A percentile compares a stretch with the other conserved stretches of the same genome.
These are phyloP conservation scores for Chiua virens DNA, from an alignment of 768 basidiomycete species.

Conservation along the genomic window DNA sequence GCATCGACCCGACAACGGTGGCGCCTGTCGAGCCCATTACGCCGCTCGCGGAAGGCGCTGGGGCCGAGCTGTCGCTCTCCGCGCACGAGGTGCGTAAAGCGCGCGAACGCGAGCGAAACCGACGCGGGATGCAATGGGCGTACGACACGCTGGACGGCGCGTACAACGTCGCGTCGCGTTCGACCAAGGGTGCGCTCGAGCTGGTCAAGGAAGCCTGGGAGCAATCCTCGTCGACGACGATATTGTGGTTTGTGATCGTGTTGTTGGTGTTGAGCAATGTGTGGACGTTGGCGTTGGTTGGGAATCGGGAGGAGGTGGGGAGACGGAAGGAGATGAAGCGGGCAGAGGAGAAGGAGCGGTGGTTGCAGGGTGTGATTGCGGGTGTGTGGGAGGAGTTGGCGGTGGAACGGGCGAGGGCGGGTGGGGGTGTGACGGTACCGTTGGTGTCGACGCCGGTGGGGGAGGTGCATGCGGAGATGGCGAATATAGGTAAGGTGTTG, in stretches of 20 bases:
- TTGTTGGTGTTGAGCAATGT: constrained; percentile 75
- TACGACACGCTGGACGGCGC: constrained; percentile 85
- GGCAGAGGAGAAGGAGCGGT: constrained; percentile 69
- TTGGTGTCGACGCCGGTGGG: constrained; percentile 19
- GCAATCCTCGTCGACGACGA: constrained; percentile 67
- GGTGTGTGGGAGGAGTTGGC: constrained; percentile 73
- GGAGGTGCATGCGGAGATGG: constrained; percentile 49
- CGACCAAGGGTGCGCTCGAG: constrained; percentile 71
- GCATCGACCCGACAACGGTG: constrained; percentile 60
- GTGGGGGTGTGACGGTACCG: constrained; percentile 14
- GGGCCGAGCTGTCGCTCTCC: constrained; percentile 9
- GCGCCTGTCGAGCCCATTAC: constrained; percentile 44
- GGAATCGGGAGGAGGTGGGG: constrained; percentile 45
- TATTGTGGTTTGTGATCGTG: constrained; percentile 72
- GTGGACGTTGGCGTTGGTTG: constrained; percentile 58
- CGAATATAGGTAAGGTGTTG: constrained; percentile 47
- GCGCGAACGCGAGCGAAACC: constrained; percentile 67
- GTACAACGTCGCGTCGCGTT: constrained; percentile 65
- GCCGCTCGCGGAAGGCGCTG: constrained; percentile 15
- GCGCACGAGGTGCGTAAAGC: constrained; percentile 37
- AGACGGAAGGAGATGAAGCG: constrained; percentile 48
- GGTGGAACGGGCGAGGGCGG: constrained; percentile 37
- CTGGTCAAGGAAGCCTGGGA: constrained; percentile 81
- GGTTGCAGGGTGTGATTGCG: constrained; percentile 70
- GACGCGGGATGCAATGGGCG: constrained; percentile 82